Conservation (phyloP, 176 grass and related monocot genomes). For the Rhynchospora pubera region DNA sequence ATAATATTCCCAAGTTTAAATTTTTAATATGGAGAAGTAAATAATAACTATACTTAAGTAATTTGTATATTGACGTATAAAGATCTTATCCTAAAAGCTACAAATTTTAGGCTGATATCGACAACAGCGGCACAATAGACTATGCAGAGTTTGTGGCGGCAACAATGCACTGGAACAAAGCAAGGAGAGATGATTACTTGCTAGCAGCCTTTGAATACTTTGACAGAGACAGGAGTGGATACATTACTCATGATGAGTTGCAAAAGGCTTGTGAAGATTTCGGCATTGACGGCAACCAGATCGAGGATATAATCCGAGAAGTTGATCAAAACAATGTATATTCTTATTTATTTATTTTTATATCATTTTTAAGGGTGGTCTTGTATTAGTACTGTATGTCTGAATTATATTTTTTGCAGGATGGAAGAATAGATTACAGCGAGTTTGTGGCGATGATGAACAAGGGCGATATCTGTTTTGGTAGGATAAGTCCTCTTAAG, state of each 20-base stretch:
- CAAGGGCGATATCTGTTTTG: constrained; percentile 45
- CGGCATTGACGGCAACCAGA: constrained; percentile 43
- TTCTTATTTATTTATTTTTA: not conserved
- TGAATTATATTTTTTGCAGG: constrained; percentile 28
- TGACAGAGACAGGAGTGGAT: constrained; percentile 87
- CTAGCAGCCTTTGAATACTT: constrained; percentile 89
- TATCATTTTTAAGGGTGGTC: not conserved
- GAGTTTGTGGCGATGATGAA: constrained; percentile 98
- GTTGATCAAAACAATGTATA: constrained; percentile 86
- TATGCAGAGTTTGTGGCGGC: constrained; percentile 87
- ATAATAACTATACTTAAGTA: too few relatives aligned
- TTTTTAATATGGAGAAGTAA: too few relatives aligned
- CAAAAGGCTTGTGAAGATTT: constrained; percentile 92
- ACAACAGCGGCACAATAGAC: constrained; percentile 87
- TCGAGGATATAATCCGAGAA: constrained; percentile 79
- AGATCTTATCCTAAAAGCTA: constrained; percentile 1
- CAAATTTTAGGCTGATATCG: constrained; percentile 63
- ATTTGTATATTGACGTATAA: constrained; percentile 10
- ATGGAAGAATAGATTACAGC: constrained; percentile 86
- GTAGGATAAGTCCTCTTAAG: constrained; percentile 53
- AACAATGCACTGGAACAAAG: constrained; percentile 83
- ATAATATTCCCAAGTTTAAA: not conserved
- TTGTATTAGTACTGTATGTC: not conserved
- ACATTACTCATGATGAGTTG: constrained; percentile 86
- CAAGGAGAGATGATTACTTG: constrained; percentile 70